These are phyloP conservation scores for Lactarius vividus DNA, from an alignment of 768 basidiomycete genomes.

Conservation along the genomic window DNA sequence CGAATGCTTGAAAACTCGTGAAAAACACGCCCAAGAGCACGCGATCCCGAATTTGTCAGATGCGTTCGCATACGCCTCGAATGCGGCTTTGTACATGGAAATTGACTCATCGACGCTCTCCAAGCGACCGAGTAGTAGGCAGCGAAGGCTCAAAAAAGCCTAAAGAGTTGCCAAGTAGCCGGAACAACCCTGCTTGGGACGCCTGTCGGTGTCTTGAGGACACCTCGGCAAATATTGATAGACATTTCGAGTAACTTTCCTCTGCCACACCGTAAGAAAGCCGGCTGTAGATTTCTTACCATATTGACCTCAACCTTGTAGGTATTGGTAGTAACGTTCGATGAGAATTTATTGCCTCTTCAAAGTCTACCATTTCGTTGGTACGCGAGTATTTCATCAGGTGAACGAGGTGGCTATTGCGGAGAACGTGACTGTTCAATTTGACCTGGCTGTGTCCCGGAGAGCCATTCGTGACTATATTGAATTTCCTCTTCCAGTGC, in stretches of 20 bases:
- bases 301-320: not conserved
- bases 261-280: not conserved
- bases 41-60: not conserved
- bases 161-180: not conserved
- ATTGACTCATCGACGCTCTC: not conserved
- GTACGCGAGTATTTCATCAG: not conserved
- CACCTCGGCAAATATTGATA: conserved; percentile 6
- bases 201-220: not conserved
- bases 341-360: conserved; percentile 1
- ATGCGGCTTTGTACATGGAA: not conserved
- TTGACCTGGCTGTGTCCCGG: not conserved
- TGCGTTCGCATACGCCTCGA: not conserved
- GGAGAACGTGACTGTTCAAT: not conserved
- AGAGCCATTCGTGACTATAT: not conserved
- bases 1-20: not conserved
- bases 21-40: not conserved
- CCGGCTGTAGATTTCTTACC: not conserved
- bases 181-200: not conserved
- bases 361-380: not conserved
- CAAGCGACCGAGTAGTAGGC: not conserved
- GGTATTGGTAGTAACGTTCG: conserved; percentile 1
- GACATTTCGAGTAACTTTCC: conserved; percentile 3
- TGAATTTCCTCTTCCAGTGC: conserved; percentile 7
- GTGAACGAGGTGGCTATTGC: not conserved
- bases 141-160: conserved; percentile 2